Base-by-base conservation (phyloP, 495 filamentous ascomycete genomes). In the Lineolata rhizophorae region DNA sequence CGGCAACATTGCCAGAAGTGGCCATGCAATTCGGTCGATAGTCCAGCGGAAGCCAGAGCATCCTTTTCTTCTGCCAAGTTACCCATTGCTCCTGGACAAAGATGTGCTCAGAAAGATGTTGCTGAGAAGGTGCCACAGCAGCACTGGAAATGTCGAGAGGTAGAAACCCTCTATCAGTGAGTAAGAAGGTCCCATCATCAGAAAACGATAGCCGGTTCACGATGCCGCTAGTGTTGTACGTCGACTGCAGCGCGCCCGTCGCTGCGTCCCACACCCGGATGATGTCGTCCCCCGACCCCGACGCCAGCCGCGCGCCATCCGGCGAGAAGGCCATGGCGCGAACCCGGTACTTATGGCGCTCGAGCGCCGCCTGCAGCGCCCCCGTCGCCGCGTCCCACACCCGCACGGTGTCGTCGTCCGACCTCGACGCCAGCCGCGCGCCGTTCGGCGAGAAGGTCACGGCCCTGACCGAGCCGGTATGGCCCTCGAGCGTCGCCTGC, bases 391-490 rank as follows among this genome's bases (percentile, higher is more conserved):
- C 2, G 32, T n/a, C n/a, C n/a, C n/a, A n/a, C n/a, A n/a, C n/a
- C n/a, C n/a, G n/a, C n/a, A n/a, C n/a, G n/a, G n/a, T 35, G 6
- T 18, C 12, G 13, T 35, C 32, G 21, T 19, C n/a, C 8, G 31
- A 34, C 16, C 19, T 21, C 20, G 31, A 34, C 18, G 31, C 31
- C 20, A 30, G 28, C 22, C 8, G 8, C 22, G 8, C 12, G 22
- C 22, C 22, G n/a, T 34, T 14, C 20, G 21, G 31, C 18, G 31
- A 34, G 31, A 34, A 34, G 20, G 31, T 21, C 31, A 34, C 31
- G 21, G 31, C 31, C 4, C 5, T 21, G 30, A 32, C 30, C 22
- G 28, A 9, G 15, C 28, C 8, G 28, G 8, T 30, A 26, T 26
- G 22, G 22, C 22, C 22, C 8, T 26, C 22, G 22, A 26, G 22